Base-by-base conservation (phyloP, 2,329 filamentous ascomycete genomes). In the Calonectria montana region DNA sequence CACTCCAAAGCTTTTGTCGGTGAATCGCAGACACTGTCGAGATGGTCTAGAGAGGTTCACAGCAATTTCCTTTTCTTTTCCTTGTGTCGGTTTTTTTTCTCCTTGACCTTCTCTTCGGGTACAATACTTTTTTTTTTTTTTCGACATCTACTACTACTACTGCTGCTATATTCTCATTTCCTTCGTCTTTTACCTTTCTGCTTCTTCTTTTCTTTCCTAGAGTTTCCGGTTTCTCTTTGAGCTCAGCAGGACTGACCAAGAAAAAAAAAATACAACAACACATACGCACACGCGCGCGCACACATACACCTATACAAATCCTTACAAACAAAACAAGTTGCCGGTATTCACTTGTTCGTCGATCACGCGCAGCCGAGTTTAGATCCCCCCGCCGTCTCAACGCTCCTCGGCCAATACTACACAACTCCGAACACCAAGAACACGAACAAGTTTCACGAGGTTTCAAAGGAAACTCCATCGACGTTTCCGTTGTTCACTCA, bases 181-280 rank as follows among this genome's bases (percentile, higher is more conserved):
- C 47, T 25, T 67, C 43, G 57, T 29, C 27, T 13, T 43, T 13
- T 43, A 47, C 59, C 64, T 61, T 53, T 59, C 47, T 37, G 70
- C 45, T 67, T 47, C 15, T 23, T 61, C 50, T 31, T 65, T 21
- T 64, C 45, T 64, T 50, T 50, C 53, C 39, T 43, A 67, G 43
- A 39, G 41, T 50, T 74, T 74, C 53, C 57, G 61, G 31, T 23
- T 71, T 73, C 72, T 70, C 67, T 74, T 73, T 69, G 74, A 73
- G 64, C 64, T 78, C 78, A 79, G 78, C 78, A 62, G 78, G 77
- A 78, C 78, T 79, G 77, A 74, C 71, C 74, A 69, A 62, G 71
- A 65, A 35, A 35, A 57, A 35, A 45, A 45, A 66, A 39, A 53
- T 4, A 48, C 69, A 39, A 13, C 25, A 25, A 39, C 31, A 37